Evolutionary conservation across 2,329 filamentous ascomycete species (phyloP), one percentile per base, ranked within the genome.

Genomic region (Trichoderma citrinoviride): DNA sequence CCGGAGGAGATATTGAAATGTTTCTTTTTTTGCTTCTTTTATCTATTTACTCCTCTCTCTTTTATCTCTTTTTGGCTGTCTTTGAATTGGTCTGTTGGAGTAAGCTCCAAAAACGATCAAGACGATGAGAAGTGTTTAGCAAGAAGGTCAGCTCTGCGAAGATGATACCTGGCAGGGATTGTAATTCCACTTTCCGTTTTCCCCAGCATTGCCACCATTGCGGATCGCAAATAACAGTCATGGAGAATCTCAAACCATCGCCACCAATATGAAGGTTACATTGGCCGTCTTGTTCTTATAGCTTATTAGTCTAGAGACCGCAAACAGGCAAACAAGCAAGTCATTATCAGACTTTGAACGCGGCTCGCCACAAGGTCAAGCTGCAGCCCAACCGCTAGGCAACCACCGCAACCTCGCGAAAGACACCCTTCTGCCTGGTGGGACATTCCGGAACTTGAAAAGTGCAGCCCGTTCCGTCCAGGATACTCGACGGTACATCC

Each of bases 1-100:
- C 65, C 57, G 61, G 65, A 60, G 65, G 65, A 66, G 65, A 61
- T 6, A 29, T 5, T 3, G 15, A 37, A 41, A 41, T 6, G 19
- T 2, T 41, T 33, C 8, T 52, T 58, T 5, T 33, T n/a, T 54
- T n/a, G n/a, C n/a, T n/a, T n/a, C n/a, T n/a, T n/a, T n/a, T n/a
- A n/a, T n/a, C n/a, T n/a, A n/a, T n/a, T 62, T 62, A 37, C 46
- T 37, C 15, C 14, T 3, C 1, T 58, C 33, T 33, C 3, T 7
- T 1, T 40, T 46, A 12, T n/a, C n/a, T 37, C 33, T n/a, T 40
- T 21, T 49, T 49, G 12, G 12, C 21, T 40, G n/a, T 8, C 21
- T 5, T 37, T 33, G n/a, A 33, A 1, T 33, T 33, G 29, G 27
- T 4, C 5, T 1, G 27, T 29, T 29, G 27, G 27, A 40, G 37